A percentile compares a stretch with the other conserved stretches of the same genome.
These are phyloP conservation scores for Tetradesmus obliquus DNA, from an alignment of 139 green algal species.

Conservation along the genomic window DNA sequence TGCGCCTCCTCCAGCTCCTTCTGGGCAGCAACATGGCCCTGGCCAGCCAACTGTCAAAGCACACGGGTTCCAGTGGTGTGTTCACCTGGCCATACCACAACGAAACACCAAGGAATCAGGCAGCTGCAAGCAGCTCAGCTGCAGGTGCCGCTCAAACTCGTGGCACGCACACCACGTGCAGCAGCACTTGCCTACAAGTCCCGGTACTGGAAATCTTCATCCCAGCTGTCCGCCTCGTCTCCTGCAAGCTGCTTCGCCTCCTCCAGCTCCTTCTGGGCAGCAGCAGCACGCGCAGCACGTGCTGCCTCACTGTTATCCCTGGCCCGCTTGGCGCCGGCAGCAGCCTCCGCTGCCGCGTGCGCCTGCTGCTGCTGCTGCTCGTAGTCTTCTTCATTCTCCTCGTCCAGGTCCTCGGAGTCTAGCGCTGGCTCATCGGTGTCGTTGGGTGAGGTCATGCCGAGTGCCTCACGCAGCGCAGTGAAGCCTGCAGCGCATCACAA, in stretches of 20 bases:
- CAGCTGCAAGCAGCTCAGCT: no score
- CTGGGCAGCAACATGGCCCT: no score
- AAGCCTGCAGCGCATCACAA: constrained; percentile 3
- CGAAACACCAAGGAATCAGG: no score
- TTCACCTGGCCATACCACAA: no score
- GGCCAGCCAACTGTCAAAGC: no score
- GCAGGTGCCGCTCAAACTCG: no score
- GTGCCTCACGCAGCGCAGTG: constrained; percentile 35
- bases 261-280: not conserved
- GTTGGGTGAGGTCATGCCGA: constrained; percentile 38
- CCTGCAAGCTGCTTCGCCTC: not conserved
- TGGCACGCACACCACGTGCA: no score
- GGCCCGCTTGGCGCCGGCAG: not conserved
- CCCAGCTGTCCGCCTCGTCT: not conserved
- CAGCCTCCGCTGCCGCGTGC: not conserved
- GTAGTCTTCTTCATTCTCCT: not conserved
- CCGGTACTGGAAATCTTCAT: not conserved
- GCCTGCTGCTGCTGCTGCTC: not conserved
- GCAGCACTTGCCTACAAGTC: no score
- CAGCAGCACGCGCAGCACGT: not conserved
- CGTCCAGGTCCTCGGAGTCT: not conserved
- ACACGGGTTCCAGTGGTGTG: no score
- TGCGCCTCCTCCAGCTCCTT: not conserved
- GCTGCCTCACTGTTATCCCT: not conserved
- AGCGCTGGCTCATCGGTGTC: not conserved